Percentiles rank a stretch among this genome's conserved stretches.
phyloP scores from a whole-genome alignment of 768 basidiomycete species.

The Galerina marginata region DNA sequence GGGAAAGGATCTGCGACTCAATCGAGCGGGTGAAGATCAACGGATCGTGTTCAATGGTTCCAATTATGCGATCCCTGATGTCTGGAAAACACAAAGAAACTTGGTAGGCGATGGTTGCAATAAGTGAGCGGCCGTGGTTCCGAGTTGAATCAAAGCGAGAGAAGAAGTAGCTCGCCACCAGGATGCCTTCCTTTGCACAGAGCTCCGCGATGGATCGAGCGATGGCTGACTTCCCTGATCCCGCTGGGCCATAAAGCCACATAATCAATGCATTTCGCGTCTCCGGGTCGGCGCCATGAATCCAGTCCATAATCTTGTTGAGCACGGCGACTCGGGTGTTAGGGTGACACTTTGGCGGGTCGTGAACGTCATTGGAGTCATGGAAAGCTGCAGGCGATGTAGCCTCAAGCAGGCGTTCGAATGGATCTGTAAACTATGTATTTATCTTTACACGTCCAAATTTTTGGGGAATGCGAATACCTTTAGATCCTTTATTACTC shows the following conservation, averaged over 20 bases:
- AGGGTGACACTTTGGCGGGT: not conserved
- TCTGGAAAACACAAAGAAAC: too few species aligned
- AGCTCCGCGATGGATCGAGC: not conserved
- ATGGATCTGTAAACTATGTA: too few species aligned
- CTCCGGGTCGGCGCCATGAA: not conserved
- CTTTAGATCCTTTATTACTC: too few species aligned
- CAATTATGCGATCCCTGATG: too few species aligned
- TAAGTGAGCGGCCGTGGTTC: not conserved
- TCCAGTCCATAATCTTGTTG: not conserved
- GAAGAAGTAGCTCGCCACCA: constrained; percentile 5
- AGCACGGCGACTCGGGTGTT: not conserved
- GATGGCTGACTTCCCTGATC: not conserved
- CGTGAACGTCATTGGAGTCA: not conserved
- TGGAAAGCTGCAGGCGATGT: not conserved
- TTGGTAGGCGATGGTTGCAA: not conserved
- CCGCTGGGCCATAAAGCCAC: not conserved
- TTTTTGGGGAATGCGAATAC: too few species aligned
- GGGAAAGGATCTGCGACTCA: not conserved
- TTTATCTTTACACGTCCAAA: too few species aligned
- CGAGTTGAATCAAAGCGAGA: not conserved
- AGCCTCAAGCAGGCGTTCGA: too few species aligned
- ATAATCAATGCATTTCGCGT: not conserved
- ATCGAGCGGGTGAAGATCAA: not conserved
- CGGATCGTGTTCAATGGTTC: too few species aligned
- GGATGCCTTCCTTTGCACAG: not conserved